Evolutionary conservation across 768 basidiomycete genomes (phyloP), one percentile per base, ranked within the genome.

Genomic region (Xerocomellus chrysenteron): DNA sequence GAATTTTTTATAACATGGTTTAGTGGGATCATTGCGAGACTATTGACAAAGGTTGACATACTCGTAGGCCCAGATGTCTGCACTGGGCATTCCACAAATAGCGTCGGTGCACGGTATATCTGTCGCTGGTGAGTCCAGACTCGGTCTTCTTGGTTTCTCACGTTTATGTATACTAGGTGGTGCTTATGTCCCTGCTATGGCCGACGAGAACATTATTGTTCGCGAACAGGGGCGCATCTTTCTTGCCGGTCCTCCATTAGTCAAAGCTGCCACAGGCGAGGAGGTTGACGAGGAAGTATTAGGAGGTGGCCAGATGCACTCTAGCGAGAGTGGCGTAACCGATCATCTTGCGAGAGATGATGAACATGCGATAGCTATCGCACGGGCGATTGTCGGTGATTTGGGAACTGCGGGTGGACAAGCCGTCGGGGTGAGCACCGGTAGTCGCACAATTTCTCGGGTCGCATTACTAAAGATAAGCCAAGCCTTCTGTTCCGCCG

Each of bases 1-100:
- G 94, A 6, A 96, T 97, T 67, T 98, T 98, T 75, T 97, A 94
- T 71, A 97, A 98, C 65, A 96, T 96, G 93, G 94, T 88, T 54
- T 35, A 41, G 50, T 47, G 19, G 44, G 24, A 47, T 62, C 39
- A n/a, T 41, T 47, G 32, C 21, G 16, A 50, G 28, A n/a, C 51
- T 49, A 33, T 42, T 8, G 16, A 8, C 11, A 55, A 37, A 50
- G 33, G n/a, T 40, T 64, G 56, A 64, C 62, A 36, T 47, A n/a
- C 39, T 50, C 46, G 43, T 64, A 92, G 90, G 90, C 91, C 6
- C 92, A 93, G 78, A 90, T 96, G 90, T 95, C 93, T 47, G 92
- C 92, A 1, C 76, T 93, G 0, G 86, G 90, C 0, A 92, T 95
- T 26, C 93, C 94, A 0, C 94, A 98, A 70, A 88, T 98, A 62